Percentiles rank a stretch among this genome's conserved stretches.
phyloP scores from a whole-genome alignment of 192 early-diverging fungal genomes.

The Podila minutissima region DNA sequence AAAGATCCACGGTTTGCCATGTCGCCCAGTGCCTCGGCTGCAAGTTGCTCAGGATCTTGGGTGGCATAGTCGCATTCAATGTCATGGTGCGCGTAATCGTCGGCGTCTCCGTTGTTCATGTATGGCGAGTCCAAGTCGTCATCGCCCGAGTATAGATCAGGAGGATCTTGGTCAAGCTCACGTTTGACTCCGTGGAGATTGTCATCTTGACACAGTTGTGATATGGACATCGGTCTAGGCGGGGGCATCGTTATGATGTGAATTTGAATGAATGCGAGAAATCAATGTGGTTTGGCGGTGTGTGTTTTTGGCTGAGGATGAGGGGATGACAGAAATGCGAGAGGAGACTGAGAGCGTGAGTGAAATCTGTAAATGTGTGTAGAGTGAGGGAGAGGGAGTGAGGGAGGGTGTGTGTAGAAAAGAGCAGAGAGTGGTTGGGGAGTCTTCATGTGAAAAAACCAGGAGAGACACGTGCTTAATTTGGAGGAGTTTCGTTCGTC shows the following conservation, averaged over 20 bases:
- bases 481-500: no score
- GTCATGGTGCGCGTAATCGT: slow-evolving; percentile 10
- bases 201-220: slow-evolving; percentile 42
- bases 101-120: background rate
- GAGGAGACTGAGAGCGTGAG: background rate
- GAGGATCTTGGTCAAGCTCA: slow-evolving; percentile 20
- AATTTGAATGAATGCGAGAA: background rate
- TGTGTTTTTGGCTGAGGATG: no score
- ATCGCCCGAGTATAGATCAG: slow-evolving; percentile 15
- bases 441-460: no score
- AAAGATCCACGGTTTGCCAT: slow-evolving; percentile 24
- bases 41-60: slow-evolving; percentile 31
- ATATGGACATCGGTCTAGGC: slow-evolving; percentile 42
- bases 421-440: no score
- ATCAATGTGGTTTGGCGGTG: background rate
- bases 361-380: background rate
- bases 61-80: background rate
- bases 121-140: slow-evolving; percentile 16
- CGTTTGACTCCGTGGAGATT: slow-evolving; percentile 15
- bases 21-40: slow-evolving; percentile 36
- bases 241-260: background rate
- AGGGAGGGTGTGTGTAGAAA: background rate
- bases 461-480: no score
- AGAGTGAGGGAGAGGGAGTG: background rate
- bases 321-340: no score